Evolutionary conservation across 768 basidiomycete species (phyloP).

Genomic region (Termitomyces sp.): DNA sequence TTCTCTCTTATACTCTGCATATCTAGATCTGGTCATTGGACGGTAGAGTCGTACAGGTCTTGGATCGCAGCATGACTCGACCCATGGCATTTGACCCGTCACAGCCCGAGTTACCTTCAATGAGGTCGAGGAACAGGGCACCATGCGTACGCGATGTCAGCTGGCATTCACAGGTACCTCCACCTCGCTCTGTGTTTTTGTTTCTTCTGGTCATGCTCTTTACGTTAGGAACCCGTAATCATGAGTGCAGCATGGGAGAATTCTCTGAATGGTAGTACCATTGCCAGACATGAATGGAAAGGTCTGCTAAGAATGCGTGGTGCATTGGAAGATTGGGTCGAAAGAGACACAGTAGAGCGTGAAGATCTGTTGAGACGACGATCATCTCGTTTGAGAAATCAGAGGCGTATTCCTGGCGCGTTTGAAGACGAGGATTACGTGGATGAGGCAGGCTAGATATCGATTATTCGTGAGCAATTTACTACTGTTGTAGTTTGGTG

Average conservation of each 20-base stretch:
- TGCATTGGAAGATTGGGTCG: conserved; percentile 69
- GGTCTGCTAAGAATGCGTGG: conserved; percentile 70
- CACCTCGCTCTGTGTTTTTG: not conserved
- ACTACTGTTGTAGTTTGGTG: not conserved
- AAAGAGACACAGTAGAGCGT: conserved; percentile 34
- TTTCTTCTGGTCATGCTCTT: not conserved
- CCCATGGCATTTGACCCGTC: conserved; percentile 74
- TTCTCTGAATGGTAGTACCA: conserved; percentile 56
- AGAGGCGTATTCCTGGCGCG: conserved; percentile 16
- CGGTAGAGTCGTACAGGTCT: conserved; percentile 73
- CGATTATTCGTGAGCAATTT: not conserved
- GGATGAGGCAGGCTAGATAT: conserved; percentile 9
- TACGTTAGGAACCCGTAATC: conserved; percentile 69
- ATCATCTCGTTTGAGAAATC: conserved; percentile 17
- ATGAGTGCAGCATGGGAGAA: conserved; percentile 91
- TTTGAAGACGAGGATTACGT: conserved; percentile 8
- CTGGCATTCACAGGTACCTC: conserved; percentile 79
- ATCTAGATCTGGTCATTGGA: conserved; percentile 93
- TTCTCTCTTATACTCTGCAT: not conserved
- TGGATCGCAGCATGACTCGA: conserved; percentile 72
- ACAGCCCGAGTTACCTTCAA: conserved; percentile 38
- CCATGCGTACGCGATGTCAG: conserved; percentile 88
- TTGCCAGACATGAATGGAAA: conserved; percentile 97
- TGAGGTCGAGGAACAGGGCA: conserved; percentile 20
- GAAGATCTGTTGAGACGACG: conserved; percentile 16